phyloP scores from a whole-genome alignment of 495 filamentous ascomycete genomes.

The Talaromyces adpressus region DNA sequence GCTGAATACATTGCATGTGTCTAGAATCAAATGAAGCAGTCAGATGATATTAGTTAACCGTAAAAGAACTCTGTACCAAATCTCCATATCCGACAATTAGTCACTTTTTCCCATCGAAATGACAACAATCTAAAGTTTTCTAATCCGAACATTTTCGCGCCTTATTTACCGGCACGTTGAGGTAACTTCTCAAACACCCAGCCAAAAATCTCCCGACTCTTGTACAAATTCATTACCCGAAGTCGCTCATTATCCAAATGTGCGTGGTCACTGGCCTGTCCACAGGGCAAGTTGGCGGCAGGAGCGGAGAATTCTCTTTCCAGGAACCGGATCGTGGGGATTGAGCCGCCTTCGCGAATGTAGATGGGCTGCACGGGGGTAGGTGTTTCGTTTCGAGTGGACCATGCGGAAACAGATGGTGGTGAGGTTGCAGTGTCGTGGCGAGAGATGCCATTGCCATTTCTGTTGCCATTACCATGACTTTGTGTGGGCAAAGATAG shows the following conservation, averaged over 20 bases:
- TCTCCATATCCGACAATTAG: not conserved
- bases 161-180: conserved; percentile 11
- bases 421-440: not conserved
- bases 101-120: not conserved
- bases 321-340: conserved; percentile 86
- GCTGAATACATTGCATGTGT: not conserved
- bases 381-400: not conserved
- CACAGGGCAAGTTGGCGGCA: conserved; percentile 89
- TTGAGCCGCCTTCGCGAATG: conserved; percentile 92
- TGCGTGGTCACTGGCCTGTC: conserved; percentile 88
- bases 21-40: not conserved
- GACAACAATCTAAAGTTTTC: not conserved
- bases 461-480: not conserved
- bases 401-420: not conserved
- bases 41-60: not conserved
- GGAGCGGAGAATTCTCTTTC: conserved; percentile 93
- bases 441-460: not conserved
- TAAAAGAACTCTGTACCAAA: not conserved
- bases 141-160: not conserved
- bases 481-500: not conserved
- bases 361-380: conserved; percentile 52
- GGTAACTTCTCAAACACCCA: conserved; percentile 72
- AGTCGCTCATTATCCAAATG: conserved; percentile 94
- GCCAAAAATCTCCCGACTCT: conserved; percentile 85
- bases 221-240: conserved; percentile 78